Evolutionary conservation across 768 basidiomycete species (phyloP).

Genomic region (Auriculariales sp.): DNA sequence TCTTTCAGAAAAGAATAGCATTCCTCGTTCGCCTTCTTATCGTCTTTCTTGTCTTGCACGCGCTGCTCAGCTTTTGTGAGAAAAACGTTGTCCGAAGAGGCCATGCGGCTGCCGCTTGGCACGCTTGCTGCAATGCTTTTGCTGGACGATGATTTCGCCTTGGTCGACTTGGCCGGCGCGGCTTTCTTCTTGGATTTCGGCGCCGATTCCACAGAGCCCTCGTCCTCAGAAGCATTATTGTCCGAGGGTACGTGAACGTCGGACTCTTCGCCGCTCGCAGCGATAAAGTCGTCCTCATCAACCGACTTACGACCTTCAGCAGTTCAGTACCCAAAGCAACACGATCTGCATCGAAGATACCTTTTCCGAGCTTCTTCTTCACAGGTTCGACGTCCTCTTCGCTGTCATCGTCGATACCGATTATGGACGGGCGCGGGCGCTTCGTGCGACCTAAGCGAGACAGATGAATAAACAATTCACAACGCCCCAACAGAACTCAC

Average conservation of each 20-base stretch:
- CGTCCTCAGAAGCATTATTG: constrained; percentile 6
- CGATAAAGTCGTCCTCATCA: constrained; percentile 67
- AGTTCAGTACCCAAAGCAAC: too few relatives aligned
- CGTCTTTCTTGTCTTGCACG: constrained; percentile 60
- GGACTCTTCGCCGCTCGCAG: constrained; percentile 24
- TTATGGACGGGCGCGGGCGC: constrained; percentile 42
- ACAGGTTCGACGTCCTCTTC: constrained; percentile 26
- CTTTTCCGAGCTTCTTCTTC: constrained; percentile 19
- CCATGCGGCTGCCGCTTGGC: not conserved
- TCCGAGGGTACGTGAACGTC: too few relatives aligned
- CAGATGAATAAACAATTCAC: not conserved
- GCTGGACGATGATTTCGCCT: too few relatives aligned
- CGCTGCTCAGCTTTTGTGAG: constrained; percentile 77
- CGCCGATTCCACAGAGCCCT: constrained; percentile 2
- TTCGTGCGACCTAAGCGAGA: constrained; percentile 31
- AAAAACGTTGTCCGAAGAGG: constrained; percentile 24
- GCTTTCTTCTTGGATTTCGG: constrained; percentile 7
- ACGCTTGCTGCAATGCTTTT: too few relatives aligned
- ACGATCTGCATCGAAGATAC: too few relatives aligned
- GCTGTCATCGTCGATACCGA: constrained; percentile 22
- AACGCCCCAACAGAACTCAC: not conserved
- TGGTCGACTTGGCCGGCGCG: constrained; percentile 18
- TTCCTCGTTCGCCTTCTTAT: constrained; percentile 67
- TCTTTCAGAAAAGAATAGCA: constrained; percentile 64
- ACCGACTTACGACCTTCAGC: constrained; percentile 6